Evolutionary conservation across 768 basidiomycete species (phyloP), one percentile per base, ranked within the genome.

Genomic region (Suillus lakei): DNA sequence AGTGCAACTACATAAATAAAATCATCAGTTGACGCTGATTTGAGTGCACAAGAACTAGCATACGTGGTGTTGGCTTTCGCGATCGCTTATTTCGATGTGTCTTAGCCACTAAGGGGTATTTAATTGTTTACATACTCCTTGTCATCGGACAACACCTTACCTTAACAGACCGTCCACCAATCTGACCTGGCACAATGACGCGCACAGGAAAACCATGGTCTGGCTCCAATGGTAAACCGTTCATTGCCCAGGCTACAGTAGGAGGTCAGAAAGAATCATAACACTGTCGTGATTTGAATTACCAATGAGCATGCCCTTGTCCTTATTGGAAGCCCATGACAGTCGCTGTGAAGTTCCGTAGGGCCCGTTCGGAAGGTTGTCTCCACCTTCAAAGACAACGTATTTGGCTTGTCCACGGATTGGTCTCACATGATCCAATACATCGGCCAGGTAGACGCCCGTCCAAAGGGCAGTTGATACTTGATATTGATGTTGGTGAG

Each of bases 151-250:
- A 38, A n/a, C 12, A 36, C 16, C 21, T 16, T 66, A 76, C 68
- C 74, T 77, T 80, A 23, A 87, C 85, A 32, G 81, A 83, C 32
- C 85, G 77, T 5, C 87, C 88, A 30, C 88, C 89, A 51, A 90
- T 88, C 62, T 87, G 84, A 5, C 86, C 85, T 0, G 89, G 88
- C 0, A 90, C 79, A 65, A 90, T 79, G 5, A 88, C 73, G n/a
- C 89, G 81, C n/a, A 90, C 70, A 0, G 89, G 89, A 68, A 82
- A 88, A 13, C 89, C 89, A 65, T 91, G 89, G 67, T 90, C 88
- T 6, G 87, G 87, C 54, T 83, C 82, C 9, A 90, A 72, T 68
- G 83, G 81, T 28, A 83, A 73, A 2, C 88, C 88, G 64, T 89
- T 89, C 87, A 89, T 88, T 16, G 80, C 83, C 85, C 86, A 83